Percentiles rank a stretch among this genome's conserved stretches.
phyloP scores from a whole-genome alignment of 305 asterid species.

The Plantago coronopus region DNA sequence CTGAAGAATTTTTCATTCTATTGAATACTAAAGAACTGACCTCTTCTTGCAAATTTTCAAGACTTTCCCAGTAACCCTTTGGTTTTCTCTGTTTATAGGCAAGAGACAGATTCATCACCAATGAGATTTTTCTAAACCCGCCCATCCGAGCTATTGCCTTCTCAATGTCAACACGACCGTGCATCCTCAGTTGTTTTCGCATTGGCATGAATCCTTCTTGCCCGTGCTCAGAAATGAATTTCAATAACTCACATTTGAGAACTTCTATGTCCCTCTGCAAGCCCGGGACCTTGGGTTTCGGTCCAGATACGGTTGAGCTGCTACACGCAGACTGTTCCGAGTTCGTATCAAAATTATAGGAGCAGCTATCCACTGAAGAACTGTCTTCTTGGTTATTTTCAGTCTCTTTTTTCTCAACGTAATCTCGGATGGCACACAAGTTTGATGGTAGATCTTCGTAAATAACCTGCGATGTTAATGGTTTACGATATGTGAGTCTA shows the following conservation, averaged over 20 bases:
- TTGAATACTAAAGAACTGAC: slow-evolving; percentile 38
- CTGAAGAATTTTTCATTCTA: not conserved
- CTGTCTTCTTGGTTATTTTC: slow-evolving; percentile 25
- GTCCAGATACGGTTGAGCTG: slow-evolving; percentile 40
- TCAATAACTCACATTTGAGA: slow-evolving; percentile 77
- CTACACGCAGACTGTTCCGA: slow-evolving; percentile 31
- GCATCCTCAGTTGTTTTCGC: slow-evolving; percentile 82
- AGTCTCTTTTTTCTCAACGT: slow-evolving; percentile 52
- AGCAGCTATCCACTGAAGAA: slow-evolving; percentile 24
- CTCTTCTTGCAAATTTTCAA: slow-evolving; percentile 87
- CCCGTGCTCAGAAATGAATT: slow-evolving; percentile 74
- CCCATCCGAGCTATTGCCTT: slow-evolving; percentile 90
- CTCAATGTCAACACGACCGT: slow-evolving; percentile 82
- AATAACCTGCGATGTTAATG: slow-evolving; percentile 51
- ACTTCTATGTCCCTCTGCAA: slow-evolving; percentile 81
- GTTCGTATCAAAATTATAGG: slow-evolving; percentile 22
- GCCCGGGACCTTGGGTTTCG: slow-evolving; percentile 77
- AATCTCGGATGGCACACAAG: slow-evolving; percentile 88
- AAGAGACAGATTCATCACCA: slow-evolving; percentile 75
- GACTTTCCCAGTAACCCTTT: slow-evolving; percentile 93
- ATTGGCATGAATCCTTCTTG: slow-evolving; percentile 98
- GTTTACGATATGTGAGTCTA: too few relatives aligned
- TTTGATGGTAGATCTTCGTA: slow-evolving; percentile 96
- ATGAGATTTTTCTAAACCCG: slow-evolving; percentile 75
- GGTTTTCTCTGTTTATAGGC: slow-evolving; percentile 94